Evolutionary conservation across 176 grass and related monocot species (phyloP).

Genomic region (Thalia dealbata): DNA sequence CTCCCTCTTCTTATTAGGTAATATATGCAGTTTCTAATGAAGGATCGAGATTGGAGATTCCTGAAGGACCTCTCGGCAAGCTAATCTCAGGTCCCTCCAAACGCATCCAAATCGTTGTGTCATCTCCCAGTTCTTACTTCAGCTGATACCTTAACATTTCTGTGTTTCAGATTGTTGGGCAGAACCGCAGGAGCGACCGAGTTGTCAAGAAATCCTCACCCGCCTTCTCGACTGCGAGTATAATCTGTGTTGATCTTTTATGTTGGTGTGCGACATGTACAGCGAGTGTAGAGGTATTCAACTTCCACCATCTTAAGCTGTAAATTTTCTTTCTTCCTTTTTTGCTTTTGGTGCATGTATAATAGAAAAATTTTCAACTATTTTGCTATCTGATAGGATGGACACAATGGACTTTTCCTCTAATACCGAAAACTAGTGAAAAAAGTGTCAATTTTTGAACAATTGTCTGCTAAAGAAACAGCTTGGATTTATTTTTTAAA

Average conservation of each 20-base stretch:
- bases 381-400: too few relatives aligned
- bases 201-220: slow-evolving; percentile 79
- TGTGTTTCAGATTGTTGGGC: slow-evolving; percentile 78
- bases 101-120: neutral
- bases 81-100: slow-evolving; percentile 65
- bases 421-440: too few relatives aligned
- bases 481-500: too few relatives aligned
- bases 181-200: slow-evolving; percentile 64
- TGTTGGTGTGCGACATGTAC: neutral
- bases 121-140: neutral
- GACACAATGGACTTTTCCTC: too few relatives aligned
- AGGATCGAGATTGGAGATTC: slow-evolving; percentile 77
- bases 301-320: neutral
- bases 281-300: neutral
- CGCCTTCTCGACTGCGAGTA: slow-evolving; percentile 86
- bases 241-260: slow-evolving; percentile 34
- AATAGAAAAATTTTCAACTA: too few relatives aligned
- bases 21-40: slow-evolving; percentile 74
- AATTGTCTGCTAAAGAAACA: too few relatives aligned
- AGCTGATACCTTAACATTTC: neutral
- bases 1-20: slow-evolving; percentile 37
- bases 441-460: too few relatives aligned
- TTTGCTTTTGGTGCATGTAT: too few relatives aligned
- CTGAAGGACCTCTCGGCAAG: slow-evolving; percentile 89
- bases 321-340: neutral